Percentiles rank a stretch among this genome's conserved stretches.
Evolutionary conservation across 169 alveolate genomes (phyloP).

Genomic region (Plasmodium fragile): DNA sequence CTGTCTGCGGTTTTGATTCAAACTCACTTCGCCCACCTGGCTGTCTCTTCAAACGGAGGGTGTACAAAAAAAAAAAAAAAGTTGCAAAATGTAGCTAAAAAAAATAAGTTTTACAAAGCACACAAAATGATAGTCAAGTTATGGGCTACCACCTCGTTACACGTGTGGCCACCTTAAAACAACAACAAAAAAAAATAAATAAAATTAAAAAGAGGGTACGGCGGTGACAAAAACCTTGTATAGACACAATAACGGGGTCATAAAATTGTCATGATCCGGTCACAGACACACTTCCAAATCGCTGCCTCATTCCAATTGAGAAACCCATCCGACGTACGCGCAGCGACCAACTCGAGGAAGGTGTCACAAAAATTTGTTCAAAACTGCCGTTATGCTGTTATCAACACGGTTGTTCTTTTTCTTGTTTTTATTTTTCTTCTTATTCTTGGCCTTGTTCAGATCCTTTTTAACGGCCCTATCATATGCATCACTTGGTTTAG

Average conservation of each 20-base stretch:
- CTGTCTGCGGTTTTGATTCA: background rate
- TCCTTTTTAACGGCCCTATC: constrained; percentile 15
- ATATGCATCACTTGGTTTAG: background rate
- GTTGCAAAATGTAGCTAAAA: background rate
- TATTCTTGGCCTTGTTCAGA: constrained; percentile 1
- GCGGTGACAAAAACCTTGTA: background rate
- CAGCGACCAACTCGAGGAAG: background rate
- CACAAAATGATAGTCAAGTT: background rate
- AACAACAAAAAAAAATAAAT: too few species aligned
- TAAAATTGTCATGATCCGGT: background rate
- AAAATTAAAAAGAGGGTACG: background rate
- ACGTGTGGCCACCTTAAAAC: background rate
- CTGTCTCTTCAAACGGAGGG: background rate
- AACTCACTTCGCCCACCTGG: background rate
- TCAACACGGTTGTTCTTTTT: constrained; percentile 42
- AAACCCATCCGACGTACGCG: background rate
- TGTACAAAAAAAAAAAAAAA: background rate
- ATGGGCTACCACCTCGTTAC: background rate
- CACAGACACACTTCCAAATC: background rate
- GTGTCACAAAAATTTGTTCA: constrained; percentile 27
- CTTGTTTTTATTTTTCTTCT: constrained; percentile 47
- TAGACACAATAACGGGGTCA: background rate
- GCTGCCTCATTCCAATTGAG: background rate
- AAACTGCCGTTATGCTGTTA: constrained; percentile 69
- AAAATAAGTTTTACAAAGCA: too few species aligned